These are phyloP conservation scores for Jatropha curcas DNA, from an alignment of 345 rosid species.

Conservation along the genomic window DNA sequence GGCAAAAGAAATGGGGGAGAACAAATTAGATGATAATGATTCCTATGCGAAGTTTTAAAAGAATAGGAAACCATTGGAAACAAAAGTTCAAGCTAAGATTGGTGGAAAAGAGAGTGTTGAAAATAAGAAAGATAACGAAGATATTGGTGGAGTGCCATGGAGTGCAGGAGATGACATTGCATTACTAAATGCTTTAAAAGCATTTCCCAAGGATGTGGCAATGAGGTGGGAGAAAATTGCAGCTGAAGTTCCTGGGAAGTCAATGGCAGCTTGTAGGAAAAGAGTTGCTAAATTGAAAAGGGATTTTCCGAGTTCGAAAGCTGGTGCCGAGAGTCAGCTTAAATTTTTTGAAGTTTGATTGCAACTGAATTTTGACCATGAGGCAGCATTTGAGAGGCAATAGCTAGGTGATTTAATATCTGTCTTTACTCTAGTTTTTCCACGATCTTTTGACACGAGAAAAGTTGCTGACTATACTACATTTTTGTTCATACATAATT, in stretches of 20 bases:
- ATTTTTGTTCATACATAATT: no score
- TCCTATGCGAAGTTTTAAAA: conserved; percentile 76
- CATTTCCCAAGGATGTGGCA: conserved; percentile 70
- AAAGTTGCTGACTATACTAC: no score
- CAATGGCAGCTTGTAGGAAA: conserved; percentile 81
- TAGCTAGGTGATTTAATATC: conserved; percentile 5
- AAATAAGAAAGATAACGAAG: conserved; percentile 22
- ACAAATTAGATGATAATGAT: conserved; percentile 58
- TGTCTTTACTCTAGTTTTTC: background rate
- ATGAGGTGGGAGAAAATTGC: conserved; percentile 97
- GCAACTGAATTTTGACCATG: background rate
- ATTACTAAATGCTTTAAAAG: conserved; percentile 80
- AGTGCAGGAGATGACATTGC: conserved; percentile 78
- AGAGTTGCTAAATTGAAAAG: conserved; percentile 78
- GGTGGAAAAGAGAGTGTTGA: conserved; percentile 24
- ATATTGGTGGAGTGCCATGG: conserved; percentile 45
- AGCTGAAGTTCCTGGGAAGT: conserved; percentile 82
- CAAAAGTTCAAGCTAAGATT: conserved; percentile 33
- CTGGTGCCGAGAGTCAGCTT: conserved; percentile 45
- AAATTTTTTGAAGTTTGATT: background rate
- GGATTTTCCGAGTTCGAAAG: conserved; percentile 74
- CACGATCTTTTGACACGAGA: background rate
- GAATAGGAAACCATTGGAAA: conserved; percentile 71
- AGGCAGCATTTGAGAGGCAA: background rate
- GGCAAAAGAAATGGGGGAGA: conserved; percentile 74